phyloP scores from a whole-genome alignment of 768 basidiomycete species.

The Cystoderma amianthinum region DNA sequence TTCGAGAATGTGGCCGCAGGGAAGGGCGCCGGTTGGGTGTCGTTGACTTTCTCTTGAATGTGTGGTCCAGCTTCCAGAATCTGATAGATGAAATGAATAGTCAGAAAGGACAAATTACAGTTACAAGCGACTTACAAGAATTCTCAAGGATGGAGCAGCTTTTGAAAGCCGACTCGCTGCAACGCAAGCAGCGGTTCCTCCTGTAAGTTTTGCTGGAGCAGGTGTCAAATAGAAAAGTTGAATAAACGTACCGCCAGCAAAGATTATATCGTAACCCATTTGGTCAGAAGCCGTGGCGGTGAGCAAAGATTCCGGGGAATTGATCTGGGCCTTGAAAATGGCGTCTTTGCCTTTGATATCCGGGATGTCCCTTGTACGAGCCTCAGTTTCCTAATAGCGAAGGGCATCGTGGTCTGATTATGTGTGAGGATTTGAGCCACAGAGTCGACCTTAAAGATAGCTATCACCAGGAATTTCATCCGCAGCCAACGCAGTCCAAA shows the following conservation, averaged over 20 bases:
- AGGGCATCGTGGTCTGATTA: too few species aligned
- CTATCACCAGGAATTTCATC: too few species aligned
- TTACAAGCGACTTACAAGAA: constrained; percentile 31
- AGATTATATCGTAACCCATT: constrained; percentile 51
- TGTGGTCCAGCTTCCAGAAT: constrained; percentile 54
- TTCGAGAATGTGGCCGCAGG: constrained; percentile 34
- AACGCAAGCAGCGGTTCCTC: constrained; percentile 52
- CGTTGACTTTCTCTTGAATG: constrained; percentile 33
- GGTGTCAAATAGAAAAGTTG: background rate
- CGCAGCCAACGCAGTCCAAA: too few species aligned
- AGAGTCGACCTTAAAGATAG: too few species aligned
- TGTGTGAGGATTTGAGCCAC: too few species aligned
- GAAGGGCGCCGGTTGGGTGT: constrained; percentile 49
- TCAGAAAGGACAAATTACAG: background rate
- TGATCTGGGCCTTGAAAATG: too few species aligned
- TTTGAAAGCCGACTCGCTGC: constrained; percentile 46
- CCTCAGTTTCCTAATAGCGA: too few species aligned
- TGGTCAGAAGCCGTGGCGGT: too few species aligned
- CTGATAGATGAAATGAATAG: constrained; percentile 10
- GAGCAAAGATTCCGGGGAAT: too few species aligned
- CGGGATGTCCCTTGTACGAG: too few species aligned
- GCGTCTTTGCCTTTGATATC: too few species aligned
- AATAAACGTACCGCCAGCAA: constrained; percentile 42
- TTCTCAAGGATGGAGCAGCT: constrained; percentile 45
- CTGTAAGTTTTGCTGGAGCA: constrained; percentile 13